Conservation (phyloP, 2,329 filamentous ascomycete species). For the Sporothrix dimorphospora region DNA sequence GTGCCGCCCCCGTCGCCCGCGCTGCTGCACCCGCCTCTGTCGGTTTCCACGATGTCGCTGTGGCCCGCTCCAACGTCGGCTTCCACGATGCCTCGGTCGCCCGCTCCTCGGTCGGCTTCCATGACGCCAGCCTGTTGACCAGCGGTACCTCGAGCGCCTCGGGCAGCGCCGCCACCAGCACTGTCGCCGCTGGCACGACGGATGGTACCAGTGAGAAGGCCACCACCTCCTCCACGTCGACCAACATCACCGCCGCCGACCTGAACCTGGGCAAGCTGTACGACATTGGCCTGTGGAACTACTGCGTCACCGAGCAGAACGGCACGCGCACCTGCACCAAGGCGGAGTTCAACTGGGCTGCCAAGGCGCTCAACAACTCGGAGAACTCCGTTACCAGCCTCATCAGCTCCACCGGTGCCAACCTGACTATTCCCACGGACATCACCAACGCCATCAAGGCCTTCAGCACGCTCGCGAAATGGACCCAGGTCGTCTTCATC, state of each 20-base stretch:
- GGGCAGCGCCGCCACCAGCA: not conserved
- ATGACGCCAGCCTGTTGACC: constrained; percentile 28
- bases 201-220: constrained; percentile 31
- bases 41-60: constrained; percentile 13
- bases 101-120: constrained; percentile 17
- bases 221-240: constrained; percentile 32
- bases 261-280: constrained; percentile 75
- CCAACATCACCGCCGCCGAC: constrained; percentile 59
- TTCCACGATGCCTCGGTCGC: constrained; percentile 8
- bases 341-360: constrained; percentile 75
- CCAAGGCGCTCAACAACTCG: constrained; percentile 69
- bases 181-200: constrained; percentile 35
- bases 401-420: constrained; percentile 51
- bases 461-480: constrained; percentile 75
- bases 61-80: not conserved
- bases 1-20: not conserved
- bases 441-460: constrained; percentile 69
- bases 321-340: constrained; percentile 68
- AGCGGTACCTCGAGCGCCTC: not conserved
- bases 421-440: constrained; percentile 68
- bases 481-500: constrained; percentile 82
- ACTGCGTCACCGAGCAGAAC: constrained; percentile 68
- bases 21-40: not conserved
- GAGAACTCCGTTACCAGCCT: constrained; percentile 57
- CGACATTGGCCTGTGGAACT: constrained; percentile 82